phyloP scores from a whole-genome alignment of 1,139 yeast species.

The Saccharomyces pastorianus region DNA sequence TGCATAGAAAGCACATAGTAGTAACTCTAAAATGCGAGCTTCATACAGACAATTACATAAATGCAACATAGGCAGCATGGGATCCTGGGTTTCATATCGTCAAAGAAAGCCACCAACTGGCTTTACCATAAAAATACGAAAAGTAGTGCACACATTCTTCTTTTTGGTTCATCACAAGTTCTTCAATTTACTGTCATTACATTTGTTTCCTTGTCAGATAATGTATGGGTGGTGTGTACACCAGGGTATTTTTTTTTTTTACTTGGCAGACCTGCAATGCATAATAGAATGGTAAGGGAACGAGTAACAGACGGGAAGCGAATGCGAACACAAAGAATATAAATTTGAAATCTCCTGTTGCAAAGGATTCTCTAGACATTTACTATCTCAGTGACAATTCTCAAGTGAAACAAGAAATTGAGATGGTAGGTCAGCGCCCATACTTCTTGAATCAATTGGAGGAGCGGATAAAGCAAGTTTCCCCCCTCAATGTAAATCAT shows the following conservation, averaged over 20 bases:
- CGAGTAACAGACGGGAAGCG: not conserved
- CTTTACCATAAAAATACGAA: not conserved
- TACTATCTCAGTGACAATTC: not conserved
- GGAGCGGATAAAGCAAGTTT: no score
- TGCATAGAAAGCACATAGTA: not conserved
- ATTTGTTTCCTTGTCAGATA: not conserved
- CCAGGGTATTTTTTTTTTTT: not conserved
- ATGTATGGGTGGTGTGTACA: not conserved
- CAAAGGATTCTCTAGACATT: not conserved
- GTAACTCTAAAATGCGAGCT: not conserved
- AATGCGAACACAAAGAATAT: not conserved
- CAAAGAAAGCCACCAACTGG: not conserved
- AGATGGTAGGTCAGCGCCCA: no score
- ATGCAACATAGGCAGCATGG: not conserved
- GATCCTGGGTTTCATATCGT: not conserved
- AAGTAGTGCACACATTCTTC: not conserved
- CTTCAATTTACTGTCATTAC: not conserved
- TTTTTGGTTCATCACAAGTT: not conserved
- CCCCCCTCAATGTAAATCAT: no score
- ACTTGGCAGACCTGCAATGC: not conserved
- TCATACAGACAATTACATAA: not conserved
- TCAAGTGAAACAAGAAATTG: not conserved
- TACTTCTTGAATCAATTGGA: no score
- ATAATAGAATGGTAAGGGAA: not conserved
- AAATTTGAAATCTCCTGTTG: not conserved